These are phyloP conservation scores for Fusarium nanum DNA, from an alignment of 2,329 filamentous ascomycete species.

Conservation along the genomic window DNA sequence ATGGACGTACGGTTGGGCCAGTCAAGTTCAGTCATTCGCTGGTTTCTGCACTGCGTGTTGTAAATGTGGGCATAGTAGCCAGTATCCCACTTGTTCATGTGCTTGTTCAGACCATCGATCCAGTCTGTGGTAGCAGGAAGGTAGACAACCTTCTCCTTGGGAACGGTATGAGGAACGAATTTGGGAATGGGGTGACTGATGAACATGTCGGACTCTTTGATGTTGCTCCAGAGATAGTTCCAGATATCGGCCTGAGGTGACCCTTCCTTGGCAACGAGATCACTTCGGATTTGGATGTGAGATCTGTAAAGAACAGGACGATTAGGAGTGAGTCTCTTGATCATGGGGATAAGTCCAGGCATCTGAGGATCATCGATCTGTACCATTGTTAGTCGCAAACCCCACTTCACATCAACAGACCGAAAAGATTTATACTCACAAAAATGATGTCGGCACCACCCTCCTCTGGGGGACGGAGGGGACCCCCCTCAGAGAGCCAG, in stretches of 20 bases:
- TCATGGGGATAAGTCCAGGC: constrained; percentile 80
- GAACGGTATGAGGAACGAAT: constrained; percentile 79
- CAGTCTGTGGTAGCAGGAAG: constrained; percentile 86
- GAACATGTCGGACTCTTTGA: constrained; percentile 79
- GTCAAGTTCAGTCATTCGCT: constrained; percentile 65
- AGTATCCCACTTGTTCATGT: constrained; percentile 74
- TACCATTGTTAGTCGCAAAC: neutral
- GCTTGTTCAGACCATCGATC: constrained; percentile 85
- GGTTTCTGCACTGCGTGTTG: constrained; percentile 68
- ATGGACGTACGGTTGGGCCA: constrained; percentile 62
- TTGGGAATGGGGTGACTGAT: constrained; percentile 82
- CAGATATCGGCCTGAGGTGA: constrained; percentile 79
- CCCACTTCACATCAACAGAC: too few species aligned
- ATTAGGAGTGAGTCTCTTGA: constrained; percentile 76
- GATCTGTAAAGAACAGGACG: constrained; percentile 83
- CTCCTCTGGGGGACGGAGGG: constrained; percentile 70
- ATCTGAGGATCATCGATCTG: constrained; percentile 86
- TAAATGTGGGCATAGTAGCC: constrained; percentile 82
- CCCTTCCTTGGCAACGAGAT: constrained; percentile 71
- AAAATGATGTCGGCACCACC: constrained; percentile 82
- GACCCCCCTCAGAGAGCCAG: constrained; percentile 77
- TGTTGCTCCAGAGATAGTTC: constrained; percentile 79
- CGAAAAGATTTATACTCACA: constrained; percentile 52
- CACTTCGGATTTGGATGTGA: constrained; percentile 84
- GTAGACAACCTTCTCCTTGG: constrained; percentile 74